Evolutionary conservation across 75 land plant species (phyloP).

Genomic region (Sequoiadendron giganteum): DNA sequence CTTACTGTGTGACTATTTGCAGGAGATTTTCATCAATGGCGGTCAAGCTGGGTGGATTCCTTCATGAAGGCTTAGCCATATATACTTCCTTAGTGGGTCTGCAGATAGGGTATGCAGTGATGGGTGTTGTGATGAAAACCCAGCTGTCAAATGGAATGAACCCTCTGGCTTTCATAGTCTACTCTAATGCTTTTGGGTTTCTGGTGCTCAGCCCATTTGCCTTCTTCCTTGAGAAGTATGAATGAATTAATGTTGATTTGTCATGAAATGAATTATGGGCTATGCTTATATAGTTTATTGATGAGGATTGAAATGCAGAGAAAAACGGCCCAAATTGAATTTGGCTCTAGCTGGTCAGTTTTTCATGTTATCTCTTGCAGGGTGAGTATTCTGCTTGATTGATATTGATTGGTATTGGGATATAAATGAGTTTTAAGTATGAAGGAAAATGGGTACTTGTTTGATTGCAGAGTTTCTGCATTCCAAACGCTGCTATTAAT

Average conservation of each 20-base stretch:
- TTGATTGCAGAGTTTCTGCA: slow-evolving; percentile 28
- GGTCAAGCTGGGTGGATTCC: too few species aligned
- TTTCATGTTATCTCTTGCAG: slow-evolving; percentile 34
- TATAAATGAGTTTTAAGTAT: not conserved
- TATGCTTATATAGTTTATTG: not conserved
- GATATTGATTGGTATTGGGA: not conserved
- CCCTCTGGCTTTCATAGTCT: not conserved
- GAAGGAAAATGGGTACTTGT: not conserved
- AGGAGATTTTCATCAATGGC: too few species aligned
- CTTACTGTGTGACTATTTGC: slow-evolving; percentile 17
- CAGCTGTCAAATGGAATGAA: slow-evolving; percentile 6
- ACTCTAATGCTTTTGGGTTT: not conserved
- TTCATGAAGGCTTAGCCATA: not conserved
- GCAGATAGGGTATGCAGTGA: not conserved
- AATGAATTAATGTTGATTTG: not conserved
- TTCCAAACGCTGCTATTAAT: slow-evolving; percentile 38
- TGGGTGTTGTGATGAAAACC: not conserved
- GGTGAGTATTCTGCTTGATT: slow-evolving; percentile 19
- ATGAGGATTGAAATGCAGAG: slow-evolving; percentile 23
- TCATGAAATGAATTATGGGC: not conserved
- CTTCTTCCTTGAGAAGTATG: slow-evolving; percentile 9
- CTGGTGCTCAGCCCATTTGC: not conserved
- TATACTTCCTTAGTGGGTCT: not conserved
- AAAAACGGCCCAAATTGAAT: slow-evolving; percentile 42
- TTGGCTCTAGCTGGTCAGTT: slow-evolving; percentile 28